Evolutionary conservation across 1,284 basidiomycete genomes (phyloP).

Genomic region (Leccinum fallax): DNA sequence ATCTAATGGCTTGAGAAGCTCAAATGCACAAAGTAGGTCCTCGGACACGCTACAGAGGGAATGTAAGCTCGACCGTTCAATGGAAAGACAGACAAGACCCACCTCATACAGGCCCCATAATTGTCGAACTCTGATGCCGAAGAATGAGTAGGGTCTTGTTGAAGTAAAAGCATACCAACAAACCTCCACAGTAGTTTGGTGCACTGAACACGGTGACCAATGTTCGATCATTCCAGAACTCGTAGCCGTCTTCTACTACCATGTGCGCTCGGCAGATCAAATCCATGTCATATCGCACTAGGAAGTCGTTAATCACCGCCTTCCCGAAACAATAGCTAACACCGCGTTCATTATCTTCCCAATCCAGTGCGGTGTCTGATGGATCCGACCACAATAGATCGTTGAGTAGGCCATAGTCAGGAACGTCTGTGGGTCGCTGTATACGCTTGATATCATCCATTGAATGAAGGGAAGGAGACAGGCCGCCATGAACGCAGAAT

Average conservation of each 20-base stretch:
- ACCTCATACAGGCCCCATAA: constrained; percentile 96
- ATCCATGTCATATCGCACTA: constrained; percentile 95
- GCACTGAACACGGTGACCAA: constrained; percentile 99
- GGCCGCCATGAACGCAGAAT: constrained; percentile 98
- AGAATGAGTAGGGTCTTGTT: constrained; percentile 18
- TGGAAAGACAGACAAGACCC: constrained; percentile 12
- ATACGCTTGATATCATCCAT: constrained; percentile 99
- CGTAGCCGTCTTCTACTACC: constrained; percentile 99
- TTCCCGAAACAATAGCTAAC: constrained; percentile 99
- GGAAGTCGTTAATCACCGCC: constrained; percentile 95
- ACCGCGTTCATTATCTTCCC: constrained; percentile 99
- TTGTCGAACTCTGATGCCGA: constrained; percentile 85
- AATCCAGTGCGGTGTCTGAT: constrained; percentile 95
- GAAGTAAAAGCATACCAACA: constrained; percentile 11
- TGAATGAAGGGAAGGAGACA: constrained; percentile 95
- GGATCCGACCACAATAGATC: constrained; percentile 99
- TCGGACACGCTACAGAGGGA: constrained; percentile 78
- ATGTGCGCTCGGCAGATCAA: constrained; percentile 99
- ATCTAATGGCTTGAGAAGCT: constrained; percentile 95
- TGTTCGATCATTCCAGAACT: constrained; percentile 99
- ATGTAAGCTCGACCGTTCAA: constrained; percentile 12
- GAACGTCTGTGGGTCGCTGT: constrained; percentile 97
- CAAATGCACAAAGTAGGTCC: constrained; percentile 96
- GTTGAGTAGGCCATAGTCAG: constrained; percentile 98
- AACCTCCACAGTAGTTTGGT: constrained; percentile 96